These are phyloP conservation scores for Colletotrichum euphorbiae DNA, from an alignment of 2,329 filamentous ascomycete species.

Conservation along the genomic window DNA sequence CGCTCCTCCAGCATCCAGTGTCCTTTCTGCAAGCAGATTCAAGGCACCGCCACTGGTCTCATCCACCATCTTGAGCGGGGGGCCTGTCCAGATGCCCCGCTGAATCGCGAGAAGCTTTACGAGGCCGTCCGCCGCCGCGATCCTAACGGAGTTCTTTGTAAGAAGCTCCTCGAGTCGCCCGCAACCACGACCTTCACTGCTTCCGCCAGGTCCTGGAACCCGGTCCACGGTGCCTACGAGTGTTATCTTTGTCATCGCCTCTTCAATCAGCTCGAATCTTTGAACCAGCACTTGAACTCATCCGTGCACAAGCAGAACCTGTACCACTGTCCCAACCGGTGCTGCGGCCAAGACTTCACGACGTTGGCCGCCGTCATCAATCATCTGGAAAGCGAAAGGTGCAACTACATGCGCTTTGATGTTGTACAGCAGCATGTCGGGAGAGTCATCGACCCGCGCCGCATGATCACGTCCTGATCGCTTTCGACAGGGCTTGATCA, in stretches of 20 bases:
- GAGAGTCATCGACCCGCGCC: slow-evolving; percentile 4
- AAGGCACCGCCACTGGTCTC: slow-evolving; percentile 64
- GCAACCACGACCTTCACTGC: slow-evolving; percentile 51
- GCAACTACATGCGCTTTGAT: slow-evolving; percentile 52
- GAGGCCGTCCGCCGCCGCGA: slow-evolving; percentile 59
- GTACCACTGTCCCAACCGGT: slow-evolving; percentile 54
- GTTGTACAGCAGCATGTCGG: slow-evolving; percentile 46
- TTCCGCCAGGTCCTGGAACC: slow-evolving; percentile 58
- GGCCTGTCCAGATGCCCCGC: slow-evolving; percentile 59
- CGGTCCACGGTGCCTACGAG: slow-evolving; percentile 51
- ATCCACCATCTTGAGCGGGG: slow-evolving; percentile 67
- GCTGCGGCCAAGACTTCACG: slow-evolving; percentile 53
- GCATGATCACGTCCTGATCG: slow-evolving; percentile 18
- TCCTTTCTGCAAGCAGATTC: slow-evolving; percentile 63
- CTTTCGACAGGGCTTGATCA: no score
- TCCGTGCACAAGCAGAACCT: slow-evolving; percentile 53
- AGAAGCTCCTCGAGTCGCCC: slow-evolving; percentile 61
- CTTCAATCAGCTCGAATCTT: slow-evolving; percentile 50
- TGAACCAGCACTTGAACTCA: slow-evolving; percentile 68
- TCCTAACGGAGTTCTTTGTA: slow-evolving; percentile 60
- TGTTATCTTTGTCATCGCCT: slow-evolving; percentile 65
- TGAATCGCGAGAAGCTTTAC: slow-evolving; percentile 64
- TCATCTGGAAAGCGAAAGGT: slow-evolving; percentile 59
- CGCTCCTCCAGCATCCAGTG: slow-evolving; percentile 58
- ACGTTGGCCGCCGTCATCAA: slow-evolving; percentile 54